These are phyloP conservation scores for Leccinum longicurvipes DNA, from an alignment of 768 basidiomycete genomes.

Conservation along the genomic window DNA sequence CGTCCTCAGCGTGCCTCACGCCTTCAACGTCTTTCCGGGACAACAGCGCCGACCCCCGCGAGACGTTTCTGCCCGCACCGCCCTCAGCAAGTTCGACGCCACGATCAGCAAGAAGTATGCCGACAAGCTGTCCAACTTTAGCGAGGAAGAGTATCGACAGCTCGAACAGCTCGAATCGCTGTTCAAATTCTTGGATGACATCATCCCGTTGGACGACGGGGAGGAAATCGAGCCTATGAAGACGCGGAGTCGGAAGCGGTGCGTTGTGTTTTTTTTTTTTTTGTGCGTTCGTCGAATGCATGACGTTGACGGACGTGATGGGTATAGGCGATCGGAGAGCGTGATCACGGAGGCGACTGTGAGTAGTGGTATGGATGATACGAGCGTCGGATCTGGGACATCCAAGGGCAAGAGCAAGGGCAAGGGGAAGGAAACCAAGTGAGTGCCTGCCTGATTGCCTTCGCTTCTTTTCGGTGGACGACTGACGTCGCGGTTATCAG, in stretches of 20 bases:
- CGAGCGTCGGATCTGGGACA: constrained; percentile 32
- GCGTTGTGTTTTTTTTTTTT: constrained; percentile 22
- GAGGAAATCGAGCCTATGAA: constrained; percentile 42
- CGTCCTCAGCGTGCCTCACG: background rate
- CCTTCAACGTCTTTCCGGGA: background rate
- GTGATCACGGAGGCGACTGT: constrained; percentile 43
- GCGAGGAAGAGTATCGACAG: constrained; percentile 62
- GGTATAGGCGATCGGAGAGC: constrained; percentile 57
- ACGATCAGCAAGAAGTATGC: constrained; percentile 68
- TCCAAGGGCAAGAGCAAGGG: constrained; percentile 18
- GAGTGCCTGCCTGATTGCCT: no score
- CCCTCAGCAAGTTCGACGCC: constrained; percentile 67
- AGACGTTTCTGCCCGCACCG: constrained; percentile 61
- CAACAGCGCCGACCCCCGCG: constrained; percentile 56
- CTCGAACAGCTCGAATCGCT: constrained; percentile 58
- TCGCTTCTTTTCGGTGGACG: background rate
- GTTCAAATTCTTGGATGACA: constrained; percentile 70
- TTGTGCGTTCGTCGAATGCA: background rate
- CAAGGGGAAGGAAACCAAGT: constrained; percentile 41
- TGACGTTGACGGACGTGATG: background rate
- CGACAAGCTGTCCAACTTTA: constrained; percentile 65
- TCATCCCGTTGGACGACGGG: constrained; percentile 65
- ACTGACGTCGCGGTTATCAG: constrained; percentile 29
- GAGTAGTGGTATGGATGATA: constrained; percentile 38
- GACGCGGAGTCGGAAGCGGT: constrained; percentile 49